Base-by-base conservation (phyloP, 1,284 basidiomycete species). In the Retiboletus flavoniger region DNA sequence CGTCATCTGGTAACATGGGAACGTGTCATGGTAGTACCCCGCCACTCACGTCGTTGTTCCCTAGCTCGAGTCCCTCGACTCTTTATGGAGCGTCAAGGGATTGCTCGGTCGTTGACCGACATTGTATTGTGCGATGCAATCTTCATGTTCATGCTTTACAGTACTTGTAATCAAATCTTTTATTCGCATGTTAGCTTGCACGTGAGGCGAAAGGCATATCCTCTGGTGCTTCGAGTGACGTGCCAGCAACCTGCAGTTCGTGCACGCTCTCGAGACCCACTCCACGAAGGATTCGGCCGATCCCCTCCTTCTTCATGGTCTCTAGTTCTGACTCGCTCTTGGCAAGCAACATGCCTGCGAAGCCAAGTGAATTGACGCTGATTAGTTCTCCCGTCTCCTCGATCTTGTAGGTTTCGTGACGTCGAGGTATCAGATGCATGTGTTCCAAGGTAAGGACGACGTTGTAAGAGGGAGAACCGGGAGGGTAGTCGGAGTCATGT, bases 291-390 rank as follows among this genome's bases (percentile, higher is more conserved):
- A 91, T 84, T 56, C 75, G 81, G 13, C 76, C 74, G 28, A 87
- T 72, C 3, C 82, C 79, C 68, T 85, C 82, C 51, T 72, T 74
- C 68, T 81, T 81, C 38, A 93, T 80, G 1, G 78, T 79, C 54
- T 83, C 81, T 47, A 91, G 69, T 74, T 93, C 90, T 19, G 77
- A 76, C 55, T 87, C 82, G 60, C 85, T 91, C 74, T 87, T 91
- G 40, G 91, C 91, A 47, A 95, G 80, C 56, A 95, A 64, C 84
- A 91, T 82, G 3, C 93, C 93, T 13, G 91, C 89, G 67, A 87
- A 95, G n/a, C 90, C 93, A 35, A 94, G 78, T 45, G 92, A 80
- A 69, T 95, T 95, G 34, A 95, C 77, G 60, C 82, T 83, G 41
- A 95, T 68, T 55, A 69, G 59, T 35, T 82, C 79, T 16, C 81